These are phyloP conservation scores for Craspedostauros australis DNA, from an alignment of 108 stramenopile genomes.

Conservation along the genomic window DNA sequence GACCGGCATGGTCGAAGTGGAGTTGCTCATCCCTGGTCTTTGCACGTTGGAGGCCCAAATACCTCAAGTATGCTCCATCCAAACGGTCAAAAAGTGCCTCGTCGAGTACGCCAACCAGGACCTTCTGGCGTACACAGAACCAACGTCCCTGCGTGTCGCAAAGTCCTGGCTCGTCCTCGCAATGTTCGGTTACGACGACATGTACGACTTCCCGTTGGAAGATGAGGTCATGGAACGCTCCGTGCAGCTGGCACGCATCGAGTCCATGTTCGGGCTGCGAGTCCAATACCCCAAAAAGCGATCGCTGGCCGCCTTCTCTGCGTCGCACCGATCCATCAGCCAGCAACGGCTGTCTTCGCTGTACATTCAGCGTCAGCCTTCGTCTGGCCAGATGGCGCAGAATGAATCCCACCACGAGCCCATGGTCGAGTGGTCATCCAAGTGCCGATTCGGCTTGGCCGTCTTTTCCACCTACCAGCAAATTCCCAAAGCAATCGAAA, in stretches of 20 bases:
- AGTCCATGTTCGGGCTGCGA: conserved; percentile 54
- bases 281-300: too few relatives aligned
- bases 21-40: conserved; percentile 65
- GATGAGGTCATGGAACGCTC: conserved; percentile 53
- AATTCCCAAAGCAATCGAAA: conserved; percentile 7
- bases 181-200: conserved; percentile 64
- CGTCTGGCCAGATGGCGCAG: too few relatives aligned
- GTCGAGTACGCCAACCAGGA: conserved; percentile 49
- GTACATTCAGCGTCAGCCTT: conserved; percentile 5
- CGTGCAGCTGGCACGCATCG: conserved; percentile 57
- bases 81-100: conserved; percentile 42
- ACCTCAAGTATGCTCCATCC: conserved; percentile 46
- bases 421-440: conserved; percentile 46
- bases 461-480: conserved; percentile 53
- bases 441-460: conserved; percentile 62
- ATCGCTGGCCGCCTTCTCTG: too few relatives aligned
- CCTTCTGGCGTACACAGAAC: conserved; percentile 27
- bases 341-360: too few relatives aligned
- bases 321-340: too few relatives aligned
- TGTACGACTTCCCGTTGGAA: conserved; percentile 69
- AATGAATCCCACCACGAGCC: conserved; percentile 17
- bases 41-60: conserved; percentile 70
- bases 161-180: conserved; percentile 68
- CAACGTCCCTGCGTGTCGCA: conserved; percentile 34
- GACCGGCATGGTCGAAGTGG: conserved; percentile 50